phyloP scores from a whole-genome alignment of 139 green algal genomes.

The Chlamydomonas applanata region DNA sequence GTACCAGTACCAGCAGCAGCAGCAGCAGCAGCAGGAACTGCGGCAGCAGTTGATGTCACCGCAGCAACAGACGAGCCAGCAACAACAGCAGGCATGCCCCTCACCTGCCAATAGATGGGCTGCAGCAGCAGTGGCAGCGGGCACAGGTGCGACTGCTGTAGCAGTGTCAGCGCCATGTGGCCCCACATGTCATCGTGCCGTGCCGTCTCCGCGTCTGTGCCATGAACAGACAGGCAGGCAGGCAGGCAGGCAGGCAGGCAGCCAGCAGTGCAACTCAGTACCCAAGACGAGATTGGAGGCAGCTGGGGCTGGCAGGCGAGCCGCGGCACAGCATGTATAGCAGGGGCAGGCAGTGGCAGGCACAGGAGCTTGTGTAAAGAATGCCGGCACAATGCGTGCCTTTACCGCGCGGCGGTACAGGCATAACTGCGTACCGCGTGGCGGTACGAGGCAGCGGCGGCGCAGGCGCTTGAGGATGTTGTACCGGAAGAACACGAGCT shows the following conservation, averaged over 20 bases:
- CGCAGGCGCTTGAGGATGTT: conserved; percentile 54
- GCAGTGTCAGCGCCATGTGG: conserved; percentile 77
- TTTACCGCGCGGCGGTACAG: too few species aligned
- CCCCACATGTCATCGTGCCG: conserved; percentile 37
- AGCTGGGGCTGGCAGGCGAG: too few species aligned
- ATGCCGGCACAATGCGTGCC: too few species aligned
- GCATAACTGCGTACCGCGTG: conserved; percentile 8
- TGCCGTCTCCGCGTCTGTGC: conserved; percentile 17
- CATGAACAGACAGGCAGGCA: too few species aligned
- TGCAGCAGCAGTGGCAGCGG: conserved; percentile 81
- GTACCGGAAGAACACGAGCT: conserved; percentile 63
- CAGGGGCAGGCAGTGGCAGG: not conserved
- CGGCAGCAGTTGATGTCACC: too few species aligned
- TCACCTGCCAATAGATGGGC: conserved; percentile 74
- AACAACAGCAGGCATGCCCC: conserved; percentile 31
- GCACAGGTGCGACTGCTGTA: conserved; percentile 90
- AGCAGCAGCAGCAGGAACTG: too few species aligned
- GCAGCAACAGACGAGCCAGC: conserved; percentile 13
- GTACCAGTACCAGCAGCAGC: too few species aligned
- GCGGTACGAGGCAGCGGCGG: conserved; percentile 46
- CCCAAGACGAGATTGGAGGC: too few species aligned
- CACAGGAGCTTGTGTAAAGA: conserved; percentile 10
- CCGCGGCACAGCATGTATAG: too few species aligned
- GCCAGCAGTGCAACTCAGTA: too few species aligned
- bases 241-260: too few species aligned